These are phyloP conservation scores for Apiospora phragmitis DNA, from an alignment of 2,329 filamentous ascomycete species.

Conservation along the genomic window DNA sequence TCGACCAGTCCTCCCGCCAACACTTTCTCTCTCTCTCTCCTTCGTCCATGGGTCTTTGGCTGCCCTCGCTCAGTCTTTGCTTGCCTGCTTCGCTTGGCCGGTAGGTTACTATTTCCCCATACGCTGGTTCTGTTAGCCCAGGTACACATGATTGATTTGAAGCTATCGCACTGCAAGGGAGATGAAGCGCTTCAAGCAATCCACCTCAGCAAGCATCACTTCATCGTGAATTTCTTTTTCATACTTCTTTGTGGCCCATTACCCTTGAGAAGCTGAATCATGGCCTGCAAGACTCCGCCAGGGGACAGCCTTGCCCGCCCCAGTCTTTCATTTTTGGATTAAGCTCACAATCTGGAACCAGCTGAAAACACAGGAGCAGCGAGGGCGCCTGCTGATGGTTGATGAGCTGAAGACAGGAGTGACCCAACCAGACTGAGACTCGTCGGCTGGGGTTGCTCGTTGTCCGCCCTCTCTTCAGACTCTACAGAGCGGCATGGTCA, in stretches of 20 bases:
- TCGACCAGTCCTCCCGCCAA: neutral
- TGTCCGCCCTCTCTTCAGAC: neutral
- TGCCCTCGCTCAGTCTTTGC: neutral
- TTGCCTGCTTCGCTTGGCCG: neutral
- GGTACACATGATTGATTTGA: neutral
- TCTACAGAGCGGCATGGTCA: neutral
- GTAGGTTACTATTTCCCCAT: neutral
- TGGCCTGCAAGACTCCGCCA: neutral
- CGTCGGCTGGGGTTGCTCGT: neutral
- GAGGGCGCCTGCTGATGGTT: neutral
- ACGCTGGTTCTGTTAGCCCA: neutral
- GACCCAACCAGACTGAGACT: neutral
- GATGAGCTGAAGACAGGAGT: neutral
- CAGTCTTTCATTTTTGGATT: neutral
- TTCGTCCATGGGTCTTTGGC: neutral
- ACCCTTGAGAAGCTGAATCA: neutral
- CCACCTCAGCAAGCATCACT: neutral
- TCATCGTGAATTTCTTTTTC: neutral
- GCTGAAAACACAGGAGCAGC: neutral
- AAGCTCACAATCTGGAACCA: neutral
- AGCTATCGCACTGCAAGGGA: neutral
- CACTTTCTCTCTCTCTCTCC: neutral
- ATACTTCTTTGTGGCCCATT: neutral
- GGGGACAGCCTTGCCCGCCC: neutral
- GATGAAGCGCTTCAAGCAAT: neutral